Evolutionary conservation across 306 rosid species (phyloP).

Genomic region (Lathyrus tuberosus): DNA sequence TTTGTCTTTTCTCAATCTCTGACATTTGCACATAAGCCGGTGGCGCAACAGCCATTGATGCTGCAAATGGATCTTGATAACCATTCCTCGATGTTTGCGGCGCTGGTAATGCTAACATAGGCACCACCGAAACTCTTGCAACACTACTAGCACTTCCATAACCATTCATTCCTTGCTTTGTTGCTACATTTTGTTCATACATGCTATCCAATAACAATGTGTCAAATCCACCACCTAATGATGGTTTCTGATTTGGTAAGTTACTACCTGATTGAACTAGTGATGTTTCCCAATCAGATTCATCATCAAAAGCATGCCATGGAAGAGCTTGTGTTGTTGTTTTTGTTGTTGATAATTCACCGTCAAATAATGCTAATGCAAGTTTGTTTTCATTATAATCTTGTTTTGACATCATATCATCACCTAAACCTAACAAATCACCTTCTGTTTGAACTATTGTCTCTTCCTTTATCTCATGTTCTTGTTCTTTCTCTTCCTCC

Average conservation of each 20-base stretch:
- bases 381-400: slow-evolving; percentile 49
- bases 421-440: slow-evolving; percentile 65
- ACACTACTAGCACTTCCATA: slow-evolving; percentile 79
- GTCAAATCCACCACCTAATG: slow-evolving; percentile 77
- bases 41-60: slow-evolving; percentile 71
- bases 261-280: slow-evolving; percentile 68
- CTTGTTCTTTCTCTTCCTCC: slow-evolving; percentile 32
- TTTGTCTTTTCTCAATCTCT: slow-evolving; percentile 80
- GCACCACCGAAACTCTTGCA: slow-evolving; percentile 57
- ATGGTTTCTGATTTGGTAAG: slow-evolving; percentile 50
- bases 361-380: slow-evolving; percentile 82
- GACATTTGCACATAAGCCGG: slow-evolving; percentile 89
- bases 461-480: slow-evolving; percentile 32
- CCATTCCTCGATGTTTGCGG: slow-evolving; percentile 42
- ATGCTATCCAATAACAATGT: slow-evolving; percentile 68
- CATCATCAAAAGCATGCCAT: slow-evolving; percentile 74
- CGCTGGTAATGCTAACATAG: slow-evolving; percentile 82
- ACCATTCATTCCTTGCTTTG: slow-evolving; percentile 45
- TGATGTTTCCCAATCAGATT: slow-evolving; percentile 75
- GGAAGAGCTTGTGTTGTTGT: slow-evolving; percentile 40
- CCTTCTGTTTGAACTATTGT: slow-evolving; percentile 47
- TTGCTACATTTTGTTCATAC: slow-evolving; percentile 57
- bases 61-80: slow-evolving; percentile 74
- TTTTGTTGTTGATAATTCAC: slow-evolving; percentile 24
- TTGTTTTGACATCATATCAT: slow-evolving; percentile 35